Evolutionary conservation across 306 rosid species (phyloP).

Genomic region (Cucurbita argyrosperma): DNA sequence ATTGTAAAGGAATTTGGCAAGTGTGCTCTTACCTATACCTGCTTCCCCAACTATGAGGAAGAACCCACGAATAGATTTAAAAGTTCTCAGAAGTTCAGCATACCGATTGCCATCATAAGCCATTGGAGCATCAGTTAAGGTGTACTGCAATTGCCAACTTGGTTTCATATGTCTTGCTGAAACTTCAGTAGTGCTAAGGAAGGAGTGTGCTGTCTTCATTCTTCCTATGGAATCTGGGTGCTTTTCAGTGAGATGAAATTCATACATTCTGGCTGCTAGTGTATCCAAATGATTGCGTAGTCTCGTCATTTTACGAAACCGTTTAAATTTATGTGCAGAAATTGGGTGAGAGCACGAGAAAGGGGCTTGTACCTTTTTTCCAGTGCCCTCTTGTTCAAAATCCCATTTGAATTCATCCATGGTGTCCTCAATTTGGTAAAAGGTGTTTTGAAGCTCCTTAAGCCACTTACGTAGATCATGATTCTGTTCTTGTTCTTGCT

Average conservation of each 20-base stretch:
- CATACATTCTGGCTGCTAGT: not conserved
- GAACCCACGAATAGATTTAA: not conserved
- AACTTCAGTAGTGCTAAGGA: not conserved
- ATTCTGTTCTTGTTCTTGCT: not conserved
- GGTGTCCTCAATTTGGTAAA: not conserved
- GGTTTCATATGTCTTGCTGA: not conserved
- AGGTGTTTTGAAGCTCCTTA: not conserved
- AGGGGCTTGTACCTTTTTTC: not conserved
- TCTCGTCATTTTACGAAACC: not conserved
- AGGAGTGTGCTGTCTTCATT: not conserved
- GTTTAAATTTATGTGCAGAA: not conserved
- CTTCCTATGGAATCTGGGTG: not conserved
- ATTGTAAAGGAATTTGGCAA: not conserved
- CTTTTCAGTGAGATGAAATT: not conserved
- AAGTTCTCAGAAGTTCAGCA: not conserved
- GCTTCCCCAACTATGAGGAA: not conserved
- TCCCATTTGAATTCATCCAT: not conserved
- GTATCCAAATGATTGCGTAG: not conserved
- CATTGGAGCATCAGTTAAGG: not conserved
- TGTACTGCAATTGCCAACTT: not conserved
- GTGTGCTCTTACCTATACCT: conserved; percentile 1
- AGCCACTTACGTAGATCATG: not conserved
- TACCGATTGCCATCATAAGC: rapidly evolving
- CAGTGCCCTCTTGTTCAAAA: not conserved
- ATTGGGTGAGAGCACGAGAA: not conserved